These are phyloP conservation scores for Magnaporthiopsis poae DNA, from an alignment of 2,329 filamentous ascomycete species.

Conservation along the genomic window DNA sequence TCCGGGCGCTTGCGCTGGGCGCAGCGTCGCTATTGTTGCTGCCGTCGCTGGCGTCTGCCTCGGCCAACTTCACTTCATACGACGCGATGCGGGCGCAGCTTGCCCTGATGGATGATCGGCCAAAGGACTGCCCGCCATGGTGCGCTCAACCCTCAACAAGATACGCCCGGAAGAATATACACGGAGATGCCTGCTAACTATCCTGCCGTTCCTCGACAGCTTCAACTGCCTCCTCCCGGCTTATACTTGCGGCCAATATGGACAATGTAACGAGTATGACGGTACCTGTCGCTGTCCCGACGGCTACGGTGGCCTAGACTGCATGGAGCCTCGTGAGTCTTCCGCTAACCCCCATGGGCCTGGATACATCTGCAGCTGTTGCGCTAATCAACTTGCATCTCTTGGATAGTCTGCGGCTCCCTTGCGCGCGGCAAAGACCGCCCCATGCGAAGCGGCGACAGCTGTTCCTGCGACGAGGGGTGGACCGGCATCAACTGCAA, in stretches of 20 bases:
- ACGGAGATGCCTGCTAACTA: slow-evolving; percentile 21
- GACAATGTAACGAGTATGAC: slow-evolving; percentile 76
- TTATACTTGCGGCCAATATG: slow-evolving; percentile 84
- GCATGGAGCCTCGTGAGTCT: slow-evolving; percentile 62
- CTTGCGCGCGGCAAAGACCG: slow-evolving; percentile 72
- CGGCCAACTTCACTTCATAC: slow-evolving; percentile 48
- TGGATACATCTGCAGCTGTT: background rate
- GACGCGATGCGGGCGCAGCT: slow-evolving; percentile 57
- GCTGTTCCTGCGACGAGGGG: slow-evolving; percentile 65
- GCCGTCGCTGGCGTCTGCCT: slow-evolving; percentile 29
- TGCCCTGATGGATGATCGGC: slow-evolving; percentile 61
- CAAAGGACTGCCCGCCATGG: slow-evolving; percentile 71
- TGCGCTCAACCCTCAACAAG: slow-evolving; percentile 26
- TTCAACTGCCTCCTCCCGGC: slow-evolving; percentile 97
- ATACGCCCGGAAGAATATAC: background rate
- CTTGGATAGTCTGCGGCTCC: slow-evolving; percentile 64
- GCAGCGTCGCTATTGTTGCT: slow-evolving; percentile 25
- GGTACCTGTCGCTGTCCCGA: slow-evolving; percentile 87
- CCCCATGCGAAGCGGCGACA: slow-evolving; percentile 57
- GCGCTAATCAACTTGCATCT: background rate
- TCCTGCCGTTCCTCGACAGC: slow-evolving; percentile 49
- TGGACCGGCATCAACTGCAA: slow-evolving; percentile 98
- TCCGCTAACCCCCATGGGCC: background rate
- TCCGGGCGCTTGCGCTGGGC: slow-evolving; percentile 29
- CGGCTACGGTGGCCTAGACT: slow-evolving; percentile 91